phyloP scores from a whole-genome alignment of 371 early-diverging fungal genomes.

The Choanephora cucurbitarum region DNA sequence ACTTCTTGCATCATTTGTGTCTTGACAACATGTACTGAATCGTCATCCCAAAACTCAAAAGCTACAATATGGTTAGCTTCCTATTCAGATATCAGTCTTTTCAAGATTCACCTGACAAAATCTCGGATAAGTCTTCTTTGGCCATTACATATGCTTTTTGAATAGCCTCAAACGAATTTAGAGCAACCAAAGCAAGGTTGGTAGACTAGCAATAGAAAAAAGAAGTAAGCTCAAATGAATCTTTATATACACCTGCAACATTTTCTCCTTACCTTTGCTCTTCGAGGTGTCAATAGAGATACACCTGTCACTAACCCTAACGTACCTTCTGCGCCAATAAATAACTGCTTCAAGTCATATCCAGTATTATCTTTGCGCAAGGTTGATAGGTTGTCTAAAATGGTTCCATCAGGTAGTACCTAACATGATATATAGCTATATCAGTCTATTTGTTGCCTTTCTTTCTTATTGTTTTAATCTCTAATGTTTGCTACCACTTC shows the following conservation, averaged over 20 bases:
- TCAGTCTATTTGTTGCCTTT: neutral
- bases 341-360: conserved; percentile 92
- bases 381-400: conserved; percentile 80
- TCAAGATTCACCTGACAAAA: conserved; percentile 41
- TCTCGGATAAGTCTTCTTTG: conserved; percentile 48
- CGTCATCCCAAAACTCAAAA: conserved; percentile 91
- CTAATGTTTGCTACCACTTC: conserved; percentile 58
- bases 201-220: conserved; percentile 34
- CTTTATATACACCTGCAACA: neutral
- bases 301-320: conserved; percentile 91
- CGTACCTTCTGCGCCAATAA: conserved; percentile 97
- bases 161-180: conserved; percentile 44
- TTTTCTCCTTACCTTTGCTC: conserved; percentile 23
- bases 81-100: neutral
- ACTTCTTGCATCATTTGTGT: conserved; percentile 77
- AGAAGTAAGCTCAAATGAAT: neutral
- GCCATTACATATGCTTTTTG: conserved; percentile 48
- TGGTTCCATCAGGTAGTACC: conserved; percentile 85
- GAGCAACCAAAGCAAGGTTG: conserved; percentile 47
- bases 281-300: conserved; percentile 40
- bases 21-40: conserved; percentile 61
- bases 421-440: neutral
- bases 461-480: neutral
- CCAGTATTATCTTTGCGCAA: conserved; percentile 90
- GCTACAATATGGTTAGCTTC: conserved; percentile 3